These are phyloP conservation scores for Orbilia brochopaga DNA, from an alignment of 2,329 filamentous ascomycete species.

Conservation along the genomic window DNA sequence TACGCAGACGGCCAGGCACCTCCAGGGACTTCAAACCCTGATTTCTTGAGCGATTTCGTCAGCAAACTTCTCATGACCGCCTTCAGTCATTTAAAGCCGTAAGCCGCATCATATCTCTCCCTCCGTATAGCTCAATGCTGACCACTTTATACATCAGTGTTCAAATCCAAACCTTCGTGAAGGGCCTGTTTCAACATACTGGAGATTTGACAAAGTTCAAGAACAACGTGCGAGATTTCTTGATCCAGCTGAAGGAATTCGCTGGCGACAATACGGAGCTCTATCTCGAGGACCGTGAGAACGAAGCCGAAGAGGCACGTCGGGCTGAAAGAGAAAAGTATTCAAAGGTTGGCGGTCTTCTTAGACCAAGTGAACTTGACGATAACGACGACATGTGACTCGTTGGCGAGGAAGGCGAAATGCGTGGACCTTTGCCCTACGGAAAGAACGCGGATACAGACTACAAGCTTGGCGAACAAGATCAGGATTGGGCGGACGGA, in stretches of 20 bases:
- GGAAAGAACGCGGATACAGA: conserved; percentile 24
- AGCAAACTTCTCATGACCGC: conserved; percentile 82
- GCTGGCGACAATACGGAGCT: conserved; percentile 93
- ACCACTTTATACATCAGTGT: conserved; percentile 62
- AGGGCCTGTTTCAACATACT: conserved; percentile 85
- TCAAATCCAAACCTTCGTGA: conserved; percentile 89
- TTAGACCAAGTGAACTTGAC: conserved; percentile 97
- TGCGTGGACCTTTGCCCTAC: conserved; percentile 29
- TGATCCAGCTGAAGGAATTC: conserved; percentile 97
- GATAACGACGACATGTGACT: conserved; percentile 71
- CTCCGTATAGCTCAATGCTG: conserved; percentile 5
- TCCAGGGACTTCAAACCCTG: conserved; percentile 81
- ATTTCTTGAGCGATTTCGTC: conserved; percentile 89
- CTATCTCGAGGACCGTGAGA: conserved; percentile 91
- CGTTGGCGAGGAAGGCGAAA: conserved; percentile 32
- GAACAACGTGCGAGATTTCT: conserved; percentile 91
- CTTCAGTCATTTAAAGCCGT: conserved; percentile 91
- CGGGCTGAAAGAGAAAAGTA: conserved; percentile 87
- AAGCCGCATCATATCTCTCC: conserved; percentile 60
- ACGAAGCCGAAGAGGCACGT: conserved; percentile 83
- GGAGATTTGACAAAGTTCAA: conserved; percentile 93
- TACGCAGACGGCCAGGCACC: conserved; percentile 84
- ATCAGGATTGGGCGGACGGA: conserved; percentile 36
- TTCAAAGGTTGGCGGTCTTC: conserved; percentile 90
- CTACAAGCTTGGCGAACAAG: conserved; percentile 20